These are phyloP conservation scores for Suillus americanus DNA, from an alignment of 768 basidiomycete species.

Conservation along the genomic window DNA sequence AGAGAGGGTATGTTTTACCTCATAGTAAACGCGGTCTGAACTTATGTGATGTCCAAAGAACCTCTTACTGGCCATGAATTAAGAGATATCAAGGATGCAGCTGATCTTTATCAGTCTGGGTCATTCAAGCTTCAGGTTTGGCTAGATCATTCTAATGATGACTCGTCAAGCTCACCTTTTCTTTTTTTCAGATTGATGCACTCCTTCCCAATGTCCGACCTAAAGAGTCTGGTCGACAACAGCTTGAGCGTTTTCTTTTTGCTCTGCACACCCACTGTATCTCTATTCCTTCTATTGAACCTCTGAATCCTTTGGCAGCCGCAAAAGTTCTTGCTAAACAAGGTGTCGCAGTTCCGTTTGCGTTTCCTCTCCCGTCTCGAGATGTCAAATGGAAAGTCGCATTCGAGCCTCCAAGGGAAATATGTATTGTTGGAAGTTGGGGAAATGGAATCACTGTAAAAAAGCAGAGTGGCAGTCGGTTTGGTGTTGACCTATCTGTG, in stretches of 20 bases:
- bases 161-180: conserved; percentile 10
- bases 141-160: not conserved
- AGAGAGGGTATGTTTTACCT: not conserved
- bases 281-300: conserved; percentile 52
- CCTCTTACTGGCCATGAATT: conserved; percentile 73
- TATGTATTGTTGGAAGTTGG: conserved; percentile 86
- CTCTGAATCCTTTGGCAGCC: conserved; percentile 68
- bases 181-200: conserved; percentile 63
- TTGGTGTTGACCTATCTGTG: conserved; percentile 76
- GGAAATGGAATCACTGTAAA: conserved; percentile 74
- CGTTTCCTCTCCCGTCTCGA: conserved; percentile 66
- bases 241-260: conserved; percentile 68
- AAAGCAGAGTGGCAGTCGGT: conserved; percentile 60
- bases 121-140: conserved; percentile 83
- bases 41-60: conserved; percentile 30
- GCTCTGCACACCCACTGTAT: conserved; percentile 65
- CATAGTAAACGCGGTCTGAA: not conserved
- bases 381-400: conserved; percentile 89
- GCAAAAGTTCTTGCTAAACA: conserved; percentile 51
- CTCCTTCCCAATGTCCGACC: conserved; percentile 76
- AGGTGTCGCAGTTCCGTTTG: conserved; percentile 65
- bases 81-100: conserved; percentile 68
- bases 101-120: conserved; percentile 71
- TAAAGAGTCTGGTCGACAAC: conserved; percentile 52
- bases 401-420: conserved; percentile 75